phyloP scores from a whole-genome alignment of 805 yeast species.

The Metschnikowia lachancei region DNA sequence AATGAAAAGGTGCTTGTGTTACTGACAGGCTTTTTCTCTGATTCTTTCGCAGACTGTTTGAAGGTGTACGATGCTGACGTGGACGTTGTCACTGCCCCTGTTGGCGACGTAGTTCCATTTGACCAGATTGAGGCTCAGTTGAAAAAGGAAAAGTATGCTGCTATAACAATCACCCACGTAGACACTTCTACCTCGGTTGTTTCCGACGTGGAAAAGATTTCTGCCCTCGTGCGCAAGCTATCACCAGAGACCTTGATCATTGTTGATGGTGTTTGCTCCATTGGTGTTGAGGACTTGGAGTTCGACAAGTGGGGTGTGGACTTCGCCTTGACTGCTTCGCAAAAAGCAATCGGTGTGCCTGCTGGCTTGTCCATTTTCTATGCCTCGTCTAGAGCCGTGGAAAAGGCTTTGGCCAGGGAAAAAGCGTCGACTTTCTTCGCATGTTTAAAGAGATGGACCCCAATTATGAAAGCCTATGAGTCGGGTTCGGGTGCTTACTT shows the following conservation, averaged over 20 bases:
- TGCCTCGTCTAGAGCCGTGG: conserved; percentile 73
- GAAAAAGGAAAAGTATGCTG: conserved; percentile 50
- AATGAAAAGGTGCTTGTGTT: conserved; percentile 76
- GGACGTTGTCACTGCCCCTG: conserved; percentile 65
- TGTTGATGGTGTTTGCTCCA: conserved; percentile 94
- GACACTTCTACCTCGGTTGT: conserved; percentile 97
- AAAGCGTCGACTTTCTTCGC: conserved; percentile 61
- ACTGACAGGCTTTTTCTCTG: conserved; percentile 89
- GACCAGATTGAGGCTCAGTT: conserved; percentile 56
- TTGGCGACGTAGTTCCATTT: conserved; percentile 69
- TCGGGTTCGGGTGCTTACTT: conserved; percentile 76
- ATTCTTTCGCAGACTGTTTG: conserved; percentile 75
- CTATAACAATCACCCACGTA: conserved; percentile 87
- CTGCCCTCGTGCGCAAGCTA: conserved; percentile 55
- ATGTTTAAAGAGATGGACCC: conserved; percentile 79
- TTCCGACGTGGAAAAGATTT: conserved; percentile 60
- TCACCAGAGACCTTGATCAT: conserved; percentile 80
- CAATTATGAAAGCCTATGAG: conserved; percentile 85
- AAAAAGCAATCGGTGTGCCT: conserved; percentile 93
- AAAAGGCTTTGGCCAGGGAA: conserved; percentile 49
- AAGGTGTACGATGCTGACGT: conserved; percentile 72
- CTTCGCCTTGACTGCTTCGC: conserved; percentile 86
- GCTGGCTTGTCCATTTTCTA: conserved; percentile 82
- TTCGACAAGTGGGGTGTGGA: conserved; percentile 91
- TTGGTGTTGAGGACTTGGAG: conserved; percentile 82